phyloP scores from a whole-genome alignment of 2,329 filamentous ascomycete genomes.

The Blastomyces gilchristii region DNA sequence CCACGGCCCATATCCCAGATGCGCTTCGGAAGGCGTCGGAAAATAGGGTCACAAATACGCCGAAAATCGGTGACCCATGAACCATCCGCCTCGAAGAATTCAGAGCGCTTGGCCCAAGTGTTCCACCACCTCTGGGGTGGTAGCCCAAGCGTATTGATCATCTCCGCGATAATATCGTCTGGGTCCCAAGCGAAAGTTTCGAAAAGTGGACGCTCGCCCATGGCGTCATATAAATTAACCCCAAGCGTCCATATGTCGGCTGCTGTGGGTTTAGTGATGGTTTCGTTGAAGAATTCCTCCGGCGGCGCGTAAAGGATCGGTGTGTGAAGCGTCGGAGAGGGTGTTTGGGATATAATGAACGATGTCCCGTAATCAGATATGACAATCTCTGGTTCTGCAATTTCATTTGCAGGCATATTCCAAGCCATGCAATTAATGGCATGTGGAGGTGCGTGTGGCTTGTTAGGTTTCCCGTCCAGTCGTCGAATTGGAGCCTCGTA shows the following conservation, averaged over 20 bases:
- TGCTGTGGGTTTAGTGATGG: conserved; percentile 12
- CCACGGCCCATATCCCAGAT: conserved; percentile 19
- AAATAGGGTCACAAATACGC: conserved; percentile 15
- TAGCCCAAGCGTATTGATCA: conserved; percentile 18
- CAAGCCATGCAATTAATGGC: conserved; percentile 17
- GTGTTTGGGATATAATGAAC: conserved; percentile 16
- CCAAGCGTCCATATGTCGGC: conserved; percentile 20
- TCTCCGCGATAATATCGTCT: conserved; percentile 18
- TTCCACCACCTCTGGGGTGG: conserved; percentile 17
- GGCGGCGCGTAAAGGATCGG: conserved; percentile 17
- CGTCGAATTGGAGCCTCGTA: conserved; percentile 15
- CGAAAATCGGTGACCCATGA: conserved; percentile 16
- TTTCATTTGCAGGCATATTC: conserved; percentile 17
- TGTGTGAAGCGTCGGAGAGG: conserved; percentile 17
- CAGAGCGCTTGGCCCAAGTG: conserved; percentile 15
- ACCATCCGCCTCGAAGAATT: conserved; percentile 18
- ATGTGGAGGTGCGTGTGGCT: conserved; percentile 17
- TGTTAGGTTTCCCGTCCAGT: conserved; percentile 17
- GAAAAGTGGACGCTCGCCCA: conserved; percentile 19
- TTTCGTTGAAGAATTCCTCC: conserved; percentile 16
- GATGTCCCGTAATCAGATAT: conserved; percentile 20
- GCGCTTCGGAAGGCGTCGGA: conserved; percentile 14
- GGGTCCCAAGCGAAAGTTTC: conserved; percentile 18
- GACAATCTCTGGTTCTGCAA: conserved; percentile 17
- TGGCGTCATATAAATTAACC: conserved; percentile 16